These are phyloP conservation scores for Dioscorea cayenensis DNA, from an alignment of 116 monocot species.

Conservation along the genomic window DNA sequence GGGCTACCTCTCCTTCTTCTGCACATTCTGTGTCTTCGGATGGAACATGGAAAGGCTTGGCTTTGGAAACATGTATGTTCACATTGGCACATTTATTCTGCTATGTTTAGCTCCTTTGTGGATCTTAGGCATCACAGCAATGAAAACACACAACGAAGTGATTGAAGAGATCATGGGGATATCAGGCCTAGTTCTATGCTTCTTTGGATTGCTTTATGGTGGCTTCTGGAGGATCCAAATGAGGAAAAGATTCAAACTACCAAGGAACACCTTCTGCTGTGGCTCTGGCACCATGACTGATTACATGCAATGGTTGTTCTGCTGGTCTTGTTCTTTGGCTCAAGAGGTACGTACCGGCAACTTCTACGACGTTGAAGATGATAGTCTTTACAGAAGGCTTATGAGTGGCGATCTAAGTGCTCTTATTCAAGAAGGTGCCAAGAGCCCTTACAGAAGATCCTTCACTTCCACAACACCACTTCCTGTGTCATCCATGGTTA, in stretches of 20 bases:
- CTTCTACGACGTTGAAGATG: slow-evolving; percentile 45
- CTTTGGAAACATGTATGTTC: slow-evolving; percentile 87
- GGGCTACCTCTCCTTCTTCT: slow-evolving; percentile 45
- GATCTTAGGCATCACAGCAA: slow-evolving; percentile 45
- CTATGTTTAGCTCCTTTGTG: slow-evolving; percentile 47
- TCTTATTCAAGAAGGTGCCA: not conserved
- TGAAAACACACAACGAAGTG: slow-evolving; percentile 30
- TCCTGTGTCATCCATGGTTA: not conserved
- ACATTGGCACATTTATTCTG: slow-evolving; percentile 48
- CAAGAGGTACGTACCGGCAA: slow-evolving; percentile 78
- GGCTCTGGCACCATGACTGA: slow-evolving; percentile 37
- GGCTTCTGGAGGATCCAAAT: slow-evolving; percentile 78
- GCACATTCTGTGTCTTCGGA: slow-evolving; percentile 75
- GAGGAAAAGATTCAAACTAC: slow-evolving; percentile 54
- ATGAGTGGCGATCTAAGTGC: not conserved
- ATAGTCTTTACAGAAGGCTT: slow-evolving; percentile 24
- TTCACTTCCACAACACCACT: not conserved
- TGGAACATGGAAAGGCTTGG: slow-evolving; percentile 86
- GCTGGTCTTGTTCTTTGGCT: slow-evolving; percentile 69
- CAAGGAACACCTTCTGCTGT: slow-evolving; percentile 36
- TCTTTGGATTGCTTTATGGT: slow-evolving; percentile 62
- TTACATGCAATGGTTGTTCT: slow-evolving; percentile 62
- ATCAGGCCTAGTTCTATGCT: slow-evolving; percentile 41
- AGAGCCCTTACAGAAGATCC: not conserved
- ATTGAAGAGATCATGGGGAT: slow-evolving; percentile 26